Evolutionary conservation across 2,329 filamentous ascomycete genomes (phyloP), one percentile per base, ranked within the genome.

Genomic region (Ilyonectria robusta): DNA sequence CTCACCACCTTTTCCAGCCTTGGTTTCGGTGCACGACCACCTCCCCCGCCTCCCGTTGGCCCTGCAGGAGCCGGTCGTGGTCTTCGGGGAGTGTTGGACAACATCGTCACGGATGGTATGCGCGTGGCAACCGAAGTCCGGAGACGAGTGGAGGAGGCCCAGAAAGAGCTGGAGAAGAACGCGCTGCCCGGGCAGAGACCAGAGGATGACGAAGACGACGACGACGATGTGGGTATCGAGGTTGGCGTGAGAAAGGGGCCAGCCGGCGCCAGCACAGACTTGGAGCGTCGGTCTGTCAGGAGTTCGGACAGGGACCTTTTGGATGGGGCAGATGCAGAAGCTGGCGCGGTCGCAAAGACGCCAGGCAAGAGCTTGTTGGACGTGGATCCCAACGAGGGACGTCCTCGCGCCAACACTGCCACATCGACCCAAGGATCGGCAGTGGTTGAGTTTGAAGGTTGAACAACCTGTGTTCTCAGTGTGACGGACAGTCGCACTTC

Each of bases 31-130:
- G 78, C 82, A 35, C 80, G 85, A 21, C 68, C 76, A 31, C 75
- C 78, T 7, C 40, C 71, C 63, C 81, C 85, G 62, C 78, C 84
- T 54, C 79, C 82, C 51, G 77, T 81, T 3, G 78, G 82, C 55
- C 75, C 83, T 71, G 72, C 80, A 46, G 76, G 80, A 68, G 91
- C 68, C 86, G 91, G 76, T 85, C 88, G 95, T 71, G 94, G 96
- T 23, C 87, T 99, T 1, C 89, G 96, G 47, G 96, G 96, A 21
- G 96, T 99, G 66, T 85, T 99, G 44, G 96, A 99, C 83, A 97
- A 97, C 75, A 98, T 99, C 75, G 96, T 98, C 70, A 97, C 93
- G 2, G 96, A 99, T 78, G 96, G 96, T 47, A 98, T 98, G 91
- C 92, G 95, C 37, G 95, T 98, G 65, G 96, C 96, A 0, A 93